Evolutionary conservation across 495 filamentous ascomycete species (phyloP).

Genomic region (Penicillium crystallinum): DNA sequence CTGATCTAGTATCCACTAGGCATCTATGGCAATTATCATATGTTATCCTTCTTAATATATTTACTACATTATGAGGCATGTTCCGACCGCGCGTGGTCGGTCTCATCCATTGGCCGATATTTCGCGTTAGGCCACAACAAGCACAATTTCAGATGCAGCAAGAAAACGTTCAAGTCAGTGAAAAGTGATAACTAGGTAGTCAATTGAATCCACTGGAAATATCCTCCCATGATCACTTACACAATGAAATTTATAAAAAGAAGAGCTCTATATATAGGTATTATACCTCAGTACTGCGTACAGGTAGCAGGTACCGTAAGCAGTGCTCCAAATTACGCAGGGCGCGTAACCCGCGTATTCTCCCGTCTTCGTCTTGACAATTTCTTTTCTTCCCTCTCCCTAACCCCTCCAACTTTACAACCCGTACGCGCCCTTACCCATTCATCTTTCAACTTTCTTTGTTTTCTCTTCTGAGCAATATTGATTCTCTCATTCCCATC

Average conservation of each 20-base stretch:
- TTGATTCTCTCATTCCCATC: conserved; percentile 10
- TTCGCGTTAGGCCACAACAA: background rate
- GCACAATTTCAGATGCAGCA: background rate
- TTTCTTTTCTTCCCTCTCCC: conserved; percentile 20
- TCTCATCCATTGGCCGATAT: background rate
- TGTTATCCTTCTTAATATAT: background rate
- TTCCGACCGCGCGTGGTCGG: too few species aligned
- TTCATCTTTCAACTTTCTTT: background rate
- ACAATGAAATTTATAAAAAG: too few species aligned
- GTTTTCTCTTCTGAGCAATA: background rate
- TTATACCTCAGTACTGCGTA: background rate
- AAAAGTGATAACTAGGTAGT: background rate
- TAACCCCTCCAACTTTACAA: conserved; percentile 8
- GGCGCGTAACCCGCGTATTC: conserved; percentile 18
- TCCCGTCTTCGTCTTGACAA: conserved; percentile 28
- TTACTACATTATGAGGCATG: too few species aligned
- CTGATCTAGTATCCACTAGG: too few species aligned
- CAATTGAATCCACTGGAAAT: too few species aligned
- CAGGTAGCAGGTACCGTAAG: conserved; percentile 2
- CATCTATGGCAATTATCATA: background rate
- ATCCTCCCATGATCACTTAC: too few species aligned
- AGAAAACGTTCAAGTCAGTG: background rate
- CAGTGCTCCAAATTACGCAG: conserved; percentile 27
- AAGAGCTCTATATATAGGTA: too few species aligned
- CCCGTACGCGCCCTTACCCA: conserved; percentile 8